Percentiles rank a stretch among this genome's conserved stretches.
These are phyloP conservation scores for Pseudozyma hubeiensis DNA, from an alignment of 1,284 basidiomycete genomes.

Conservation along the genomic window DNA sequence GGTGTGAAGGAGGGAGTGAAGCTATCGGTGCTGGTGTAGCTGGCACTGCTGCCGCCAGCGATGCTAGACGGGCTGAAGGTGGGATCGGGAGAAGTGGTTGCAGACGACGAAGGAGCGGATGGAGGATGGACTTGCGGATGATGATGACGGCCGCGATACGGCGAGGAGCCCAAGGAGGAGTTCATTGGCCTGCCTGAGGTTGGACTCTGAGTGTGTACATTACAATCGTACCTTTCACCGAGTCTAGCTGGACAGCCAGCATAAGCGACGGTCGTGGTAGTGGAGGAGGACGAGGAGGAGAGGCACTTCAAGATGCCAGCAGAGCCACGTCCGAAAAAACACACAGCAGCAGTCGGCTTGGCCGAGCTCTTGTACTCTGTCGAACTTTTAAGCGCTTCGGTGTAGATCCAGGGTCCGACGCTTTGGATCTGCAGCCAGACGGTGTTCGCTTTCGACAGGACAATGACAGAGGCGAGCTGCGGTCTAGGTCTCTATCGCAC, in stretches of 20 bases:
- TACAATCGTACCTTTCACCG: too few species aligned
- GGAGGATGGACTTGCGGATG: conserved; percentile 4
- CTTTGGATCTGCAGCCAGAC: conserved; percentile 13
- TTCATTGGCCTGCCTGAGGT: conserved; percentile 11
- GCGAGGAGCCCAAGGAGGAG: conserved; percentile 10
- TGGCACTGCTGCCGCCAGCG: conserved; percentile 12
- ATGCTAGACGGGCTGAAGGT: conserved; percentile 12
- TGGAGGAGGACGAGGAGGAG: background rate
- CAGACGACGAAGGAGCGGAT: conserved; percentile 16
- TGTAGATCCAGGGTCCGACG: conserved; percentile 35
- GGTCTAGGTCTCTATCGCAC: too few species aligned
- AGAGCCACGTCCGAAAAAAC: background rate
- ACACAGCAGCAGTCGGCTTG: background rate
- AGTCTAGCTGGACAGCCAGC: too few species aligned
- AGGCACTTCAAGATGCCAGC: background rate
- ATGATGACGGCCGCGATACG: conserved; percentile 11
- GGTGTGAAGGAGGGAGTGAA: background rate
- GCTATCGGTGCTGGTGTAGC: background rate
- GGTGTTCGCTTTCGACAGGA: too few species aligned
- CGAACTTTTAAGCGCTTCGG: conserved; percentile 24
- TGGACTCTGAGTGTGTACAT: background rate
- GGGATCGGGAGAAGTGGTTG: conserved; percentile 19
- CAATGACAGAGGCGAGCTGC: too few species aligned
- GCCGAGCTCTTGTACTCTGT: background rate
- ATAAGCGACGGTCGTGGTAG: background rate